Percentiles rank a stretch among this genome's conserved stretches.
These are phyloP conservation scores for Spergularia bocconei DNA, from an alignment of 148 eudicot species.

Conservation along the genomic window DNA sequence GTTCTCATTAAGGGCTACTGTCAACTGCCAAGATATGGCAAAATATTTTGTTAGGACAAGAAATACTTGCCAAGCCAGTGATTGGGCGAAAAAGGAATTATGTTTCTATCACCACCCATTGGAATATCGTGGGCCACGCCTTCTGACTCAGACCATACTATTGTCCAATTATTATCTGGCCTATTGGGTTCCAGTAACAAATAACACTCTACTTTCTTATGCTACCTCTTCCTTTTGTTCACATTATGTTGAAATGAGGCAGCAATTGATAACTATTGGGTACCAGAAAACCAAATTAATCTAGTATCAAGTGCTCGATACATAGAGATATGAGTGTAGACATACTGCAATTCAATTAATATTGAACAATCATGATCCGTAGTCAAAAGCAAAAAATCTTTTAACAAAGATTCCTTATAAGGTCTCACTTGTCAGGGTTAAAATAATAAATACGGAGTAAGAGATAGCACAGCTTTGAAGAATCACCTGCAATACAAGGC, in stretches of 20 bases:
- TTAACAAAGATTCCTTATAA: not conserved
- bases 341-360: not conserved
- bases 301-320: not conserved
- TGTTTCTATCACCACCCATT: not conserved
- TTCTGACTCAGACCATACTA: not conserved
- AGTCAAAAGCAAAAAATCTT: not conserved
- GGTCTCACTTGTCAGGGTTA: not conserved
- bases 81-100: not conserved
- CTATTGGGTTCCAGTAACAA: not conserved
- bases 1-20: not conserved
- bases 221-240: not conserved
- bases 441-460: not conserved
- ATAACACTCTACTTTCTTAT: not conserved
- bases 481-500: slow-evolving; percentile 93
- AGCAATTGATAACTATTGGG: not conserved
- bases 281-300: not conserved
- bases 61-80: not conserved
- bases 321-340: not conserved
- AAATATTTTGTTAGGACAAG: not conserved
- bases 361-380: not conserved
- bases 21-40: not conserved
- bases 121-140: no score
- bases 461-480: not conserved
- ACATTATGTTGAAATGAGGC: not conserved
- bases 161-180: not conserved